phyloP scores from a whole-genome alignment of 192 early-diverging fungal genomes.

The Endogone sp. region DNA sequence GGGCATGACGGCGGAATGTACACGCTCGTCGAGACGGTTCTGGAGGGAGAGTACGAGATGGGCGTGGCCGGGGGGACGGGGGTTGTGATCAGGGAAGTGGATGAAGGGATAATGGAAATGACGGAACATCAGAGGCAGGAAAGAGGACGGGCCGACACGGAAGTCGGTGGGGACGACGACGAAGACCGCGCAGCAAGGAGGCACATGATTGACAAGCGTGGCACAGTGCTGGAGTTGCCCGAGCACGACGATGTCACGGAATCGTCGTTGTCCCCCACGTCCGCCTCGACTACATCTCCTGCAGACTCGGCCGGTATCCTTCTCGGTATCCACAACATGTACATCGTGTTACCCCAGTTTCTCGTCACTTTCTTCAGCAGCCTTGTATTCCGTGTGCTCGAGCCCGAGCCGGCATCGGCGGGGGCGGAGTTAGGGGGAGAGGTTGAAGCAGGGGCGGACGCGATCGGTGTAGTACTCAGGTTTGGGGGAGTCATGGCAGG shows the following conservation, averaged over 20 bases:
- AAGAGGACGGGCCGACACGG: neutral
- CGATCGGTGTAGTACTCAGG: slow-evolving; percentile 52
- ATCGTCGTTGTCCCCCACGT: neutral
- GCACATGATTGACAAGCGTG: neutral
- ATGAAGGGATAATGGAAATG: neutral
- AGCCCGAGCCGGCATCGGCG: slow-evolving; percentile 17
- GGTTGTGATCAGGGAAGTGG: neutral
- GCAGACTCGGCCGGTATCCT: slow-evolving; percentile 64
- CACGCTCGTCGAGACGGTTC: slow-evolving; percentile 12
- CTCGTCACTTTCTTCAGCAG: slow-evolving; percentile 78
- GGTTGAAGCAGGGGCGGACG: slow-evolving; percentile 22
- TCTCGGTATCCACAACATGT: slow-evolving; percentile 94
- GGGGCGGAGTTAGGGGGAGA: slow-evolving; percentile 1
- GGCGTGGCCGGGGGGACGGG: neutral
- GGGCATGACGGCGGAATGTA: slow-evolving; percentile 19
- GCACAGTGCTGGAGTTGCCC: too few relatives aligned
- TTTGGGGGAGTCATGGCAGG: slow-evolving; percentile 55
- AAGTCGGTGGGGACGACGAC: neutral
- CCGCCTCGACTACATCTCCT: neutral
- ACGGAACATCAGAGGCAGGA: too few relatives aligned
- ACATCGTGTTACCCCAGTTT: slow-evolving; percentile 92
- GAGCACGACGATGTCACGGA: neutral
- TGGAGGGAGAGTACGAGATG: neutral
- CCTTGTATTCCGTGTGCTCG: slow-evolving; percentile 77
- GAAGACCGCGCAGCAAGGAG: too few relatives aligned